A percentile compares a stretch with the other conserved stretches of the same genome.
Conservation (phyloP, 345 rosid genomes). For the Populus euphratica region DNA sequence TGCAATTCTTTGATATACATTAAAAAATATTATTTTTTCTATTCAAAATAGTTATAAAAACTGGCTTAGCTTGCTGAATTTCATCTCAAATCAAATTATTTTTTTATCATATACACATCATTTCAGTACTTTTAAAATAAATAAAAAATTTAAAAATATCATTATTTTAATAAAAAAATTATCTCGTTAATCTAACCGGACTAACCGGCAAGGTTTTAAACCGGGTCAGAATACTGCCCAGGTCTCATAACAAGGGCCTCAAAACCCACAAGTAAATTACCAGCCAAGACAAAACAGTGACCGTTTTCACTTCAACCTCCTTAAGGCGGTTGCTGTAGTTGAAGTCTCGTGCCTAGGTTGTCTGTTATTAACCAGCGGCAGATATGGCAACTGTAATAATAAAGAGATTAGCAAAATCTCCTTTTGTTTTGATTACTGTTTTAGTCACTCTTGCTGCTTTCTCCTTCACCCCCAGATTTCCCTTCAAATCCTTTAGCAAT, state of each 20-base stretch:
- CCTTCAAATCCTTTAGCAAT: conserved; percentile 20
- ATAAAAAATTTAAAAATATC: neutral
- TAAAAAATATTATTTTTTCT: no score
- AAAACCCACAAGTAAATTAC: neutral
- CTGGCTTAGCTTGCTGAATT: no score
- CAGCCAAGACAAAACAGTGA: neutral
- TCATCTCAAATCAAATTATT: no score
- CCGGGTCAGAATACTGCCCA: no score
- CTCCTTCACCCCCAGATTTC: conserved; percentile 32
- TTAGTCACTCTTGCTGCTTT: conserved; percentile 46
- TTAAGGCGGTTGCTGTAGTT: neutral
- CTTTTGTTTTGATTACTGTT: conserved; percentile 34
- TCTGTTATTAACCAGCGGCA: neutral
- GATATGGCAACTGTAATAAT: neutral
- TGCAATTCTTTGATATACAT: no score
- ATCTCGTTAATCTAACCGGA: no score
- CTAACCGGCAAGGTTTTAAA: no score
- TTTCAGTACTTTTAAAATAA: neutral
- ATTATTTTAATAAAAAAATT: no score
- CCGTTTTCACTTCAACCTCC: neutral
- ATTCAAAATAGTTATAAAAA: no score
- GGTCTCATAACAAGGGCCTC: neutral
- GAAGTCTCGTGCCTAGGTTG: neutral
- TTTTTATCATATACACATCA: neutral
- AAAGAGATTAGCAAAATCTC: neutral